Evolutionary conservation across 2,329 filamentous ascomycete species (phyloP).

Genomic region (Juglanconis sp.): DNA sequence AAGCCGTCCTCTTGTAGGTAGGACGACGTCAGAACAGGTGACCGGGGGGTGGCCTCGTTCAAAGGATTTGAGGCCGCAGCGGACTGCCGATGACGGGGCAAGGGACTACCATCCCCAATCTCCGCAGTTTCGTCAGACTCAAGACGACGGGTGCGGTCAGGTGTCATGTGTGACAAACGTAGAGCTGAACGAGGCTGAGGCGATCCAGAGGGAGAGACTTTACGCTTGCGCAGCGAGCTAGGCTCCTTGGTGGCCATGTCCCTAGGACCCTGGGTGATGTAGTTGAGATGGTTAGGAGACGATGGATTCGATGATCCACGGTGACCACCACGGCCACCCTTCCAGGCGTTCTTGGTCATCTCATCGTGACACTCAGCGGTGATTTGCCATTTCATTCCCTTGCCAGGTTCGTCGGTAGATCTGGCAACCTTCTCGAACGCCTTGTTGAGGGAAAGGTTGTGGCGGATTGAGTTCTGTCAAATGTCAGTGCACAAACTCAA

Average conservation of each 20-base stretch:
- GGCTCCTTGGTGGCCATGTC: slow-evolving; percentile 53
- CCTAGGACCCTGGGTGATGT: slow-evolving; percentile 56
- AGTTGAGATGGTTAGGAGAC: slow-evolving; percentile 61
- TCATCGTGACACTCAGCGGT: slow-evolving; percentile 80
- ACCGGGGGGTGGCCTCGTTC: slow-evolving; percentile 52
- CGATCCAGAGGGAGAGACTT: slow-evolving; percentile 53
- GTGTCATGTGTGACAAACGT: slow-evolving; percentile 53
- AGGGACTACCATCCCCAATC: slow-evolving; percentile 58
- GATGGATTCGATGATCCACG: slow-evolving; percentile 68
- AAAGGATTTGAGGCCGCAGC: slow-evolving; percentile 42
- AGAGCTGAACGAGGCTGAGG: slow-evolving; percentile 51
- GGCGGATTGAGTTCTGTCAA: slow-evolving; percentile 83
- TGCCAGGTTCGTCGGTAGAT: slow-evolving; percentile 90
- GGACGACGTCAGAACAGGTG: slow-evolving; percentile 60
- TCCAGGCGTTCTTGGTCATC: slow-evolving; percentile 71
- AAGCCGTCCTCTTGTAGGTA: slow-evolving; percentile 58
- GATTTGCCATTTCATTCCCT: slow-evolving; percentile 99
- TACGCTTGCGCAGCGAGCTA: slow-evolving; percentile 53
- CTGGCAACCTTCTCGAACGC: slow-evolving; percentile 90
- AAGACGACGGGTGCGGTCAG: slow-evolving; percentile 49
- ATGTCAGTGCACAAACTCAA: neutral
- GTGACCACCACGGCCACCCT: slow-evolving; percentile 60
- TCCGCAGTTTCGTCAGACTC: slow-evolving; percentile 34
- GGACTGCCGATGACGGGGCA: slow-evolving; percentile 55
- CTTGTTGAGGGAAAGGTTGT: slow-evolving; percentile 94